Base-by-base conservation (phyloP, 495 filamentous ascomycete genomes). In the Neurospora sp. region DNA sequence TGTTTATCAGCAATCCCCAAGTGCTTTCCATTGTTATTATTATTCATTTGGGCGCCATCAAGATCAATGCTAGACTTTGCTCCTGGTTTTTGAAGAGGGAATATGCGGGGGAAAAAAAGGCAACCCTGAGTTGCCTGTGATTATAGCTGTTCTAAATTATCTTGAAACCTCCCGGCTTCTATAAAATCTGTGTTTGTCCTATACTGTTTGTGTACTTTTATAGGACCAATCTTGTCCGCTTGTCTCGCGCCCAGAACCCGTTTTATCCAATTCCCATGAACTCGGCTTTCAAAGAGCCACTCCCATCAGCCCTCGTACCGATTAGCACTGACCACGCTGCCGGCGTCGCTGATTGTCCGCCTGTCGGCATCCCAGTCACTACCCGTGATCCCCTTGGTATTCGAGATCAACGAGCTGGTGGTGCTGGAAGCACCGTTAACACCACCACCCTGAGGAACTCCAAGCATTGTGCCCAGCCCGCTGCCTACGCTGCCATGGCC, bases 401-500 rank as follows among this genome's bases (percentile, higher is more conserved):
- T 69, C 16, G 69, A 18, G 2, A 74, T 71, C 16, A 73, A 22
- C n/a, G 73, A 42, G n/a, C 70, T 70, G 14, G 71, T 70, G 22
- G 68, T 71, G 44, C 72, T 70, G 3, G 69, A 73, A 18, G 76
- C 73, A 7, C 78, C 77, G 44, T 81, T 83, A 70, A 75, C 75
- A 20, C 78, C 81, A n/a, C 53, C 53, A 3, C 79, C 78, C 27
- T 82, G 77, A 9, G 87, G 85, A 22, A 87, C 81, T 70, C 85
- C 87, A 16, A 89, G 81, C 69, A 86, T 84, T 37, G 82, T 78
- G 78, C 86, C 82, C 71, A 86, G 84, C 65, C 86, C 87, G 8
- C 78, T 80, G 40, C 76, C 70, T 18, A 73, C 78, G n/a, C 73
- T 53, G 9, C 53, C 53, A 65, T 65, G 53, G 12, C 77, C 84